A percentile compares a stretch with the other conserved stretches of the same genome.
Evolutionary conservation across 2,329 filamentous ascomycete genomes (phyloP).

Genomic region (Alternaria atra): DNA sequence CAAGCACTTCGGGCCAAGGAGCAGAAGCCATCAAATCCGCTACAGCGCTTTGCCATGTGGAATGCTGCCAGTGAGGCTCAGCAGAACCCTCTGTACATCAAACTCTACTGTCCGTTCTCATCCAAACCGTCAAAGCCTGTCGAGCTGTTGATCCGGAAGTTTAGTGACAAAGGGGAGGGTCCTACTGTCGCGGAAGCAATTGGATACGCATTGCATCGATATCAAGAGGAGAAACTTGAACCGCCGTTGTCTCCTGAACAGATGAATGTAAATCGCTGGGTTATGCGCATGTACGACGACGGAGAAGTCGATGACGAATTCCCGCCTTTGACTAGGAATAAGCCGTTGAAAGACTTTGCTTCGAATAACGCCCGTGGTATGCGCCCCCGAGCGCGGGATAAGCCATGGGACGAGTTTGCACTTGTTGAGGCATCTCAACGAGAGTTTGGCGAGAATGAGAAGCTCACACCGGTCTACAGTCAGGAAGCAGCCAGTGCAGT

Average conservation of each 20-base stretch:
- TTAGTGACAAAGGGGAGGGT: slow-evolving; percentile 72
- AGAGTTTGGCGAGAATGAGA: slow-evolving; percentile 75
- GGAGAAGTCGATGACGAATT: slow-evolving; percentile 89
- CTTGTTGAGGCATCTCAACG: slow-evolving; percentile 75
- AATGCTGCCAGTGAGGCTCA: slow-evolving; percentile 78
- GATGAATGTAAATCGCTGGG: slow-evolving; percentile 83
- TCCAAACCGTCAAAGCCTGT: slow-evolving; percentile 70
- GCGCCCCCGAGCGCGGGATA: slow-evolving; percentile 73
- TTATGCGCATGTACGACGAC: slow-evolving; percentile 82
- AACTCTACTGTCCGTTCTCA: slow-evolving; percentile 79
- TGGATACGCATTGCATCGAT: slow-evolving; percentile 79
- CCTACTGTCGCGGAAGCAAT: slow-evolving; percentile 84
- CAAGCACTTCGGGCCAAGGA: slow-evolving; percentile 77
- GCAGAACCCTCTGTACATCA: slow-evolving; percentile 74
- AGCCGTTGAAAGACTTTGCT: slow-evolving; percentile 79
- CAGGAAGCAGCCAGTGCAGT: slow-evolving; percentile 57
- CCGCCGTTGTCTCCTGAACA: slow-evolving; percentile 72
- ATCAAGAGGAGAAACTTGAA: slow-evolving; percentile 77
- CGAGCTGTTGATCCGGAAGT: slow-evolving; percentile 75
- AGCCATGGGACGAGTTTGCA: slow-evolving; percentile 83
- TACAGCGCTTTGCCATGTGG: slow-evolving; percentile 78
- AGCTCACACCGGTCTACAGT: slow-evolving; percentile 71
- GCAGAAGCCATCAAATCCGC: slow-evolving; percentile 73
- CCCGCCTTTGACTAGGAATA: slow-evolving; percentile 77
- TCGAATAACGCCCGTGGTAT: slow-evolving; percentile 77